Percentiles rank a stretch among this genome's conserved stretches.
phyloP scores from a whole-genome alignment of 2,329 filamentous ascomycete genomes.

The Aureobasidium melanogenum region DNA sequence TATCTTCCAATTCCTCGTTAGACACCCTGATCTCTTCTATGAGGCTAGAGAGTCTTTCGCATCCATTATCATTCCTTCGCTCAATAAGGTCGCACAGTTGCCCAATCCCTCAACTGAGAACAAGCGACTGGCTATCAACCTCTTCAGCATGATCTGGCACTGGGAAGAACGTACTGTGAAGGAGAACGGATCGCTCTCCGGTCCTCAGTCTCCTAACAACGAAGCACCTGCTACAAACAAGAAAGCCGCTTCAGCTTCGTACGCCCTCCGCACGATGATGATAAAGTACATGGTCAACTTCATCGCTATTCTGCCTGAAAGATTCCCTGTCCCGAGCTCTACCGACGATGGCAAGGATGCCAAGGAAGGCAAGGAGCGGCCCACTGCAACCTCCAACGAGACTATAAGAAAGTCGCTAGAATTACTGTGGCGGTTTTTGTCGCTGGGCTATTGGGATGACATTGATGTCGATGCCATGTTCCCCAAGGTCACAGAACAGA shows the following conservation, averaged over 20 bases:
- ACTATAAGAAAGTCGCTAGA: conserved; percentile 78
- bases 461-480: conserved; percentile 78
- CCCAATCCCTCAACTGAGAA: conserved; percentile 82
- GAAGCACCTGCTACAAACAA: conserved; percentile 19
- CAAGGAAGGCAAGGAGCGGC: conserved; percentile 49
- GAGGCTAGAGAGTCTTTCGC: conserved; percentile 89
- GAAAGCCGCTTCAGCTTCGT: conserved; percentile 25
- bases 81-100: conserved; percentile 78
- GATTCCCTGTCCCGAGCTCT: conserved; percentile 64
- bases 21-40: conserved; percentile 88
- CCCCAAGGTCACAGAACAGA: conserved; percentile 77
- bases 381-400: conserved; percentile 50
- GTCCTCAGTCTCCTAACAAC: conserved; percentile 18
- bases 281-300: conserved; percentile 94
- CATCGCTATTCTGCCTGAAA: conserved; percentile 80
- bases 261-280: conserved; percentile 64
- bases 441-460: conserved; percentile 83
- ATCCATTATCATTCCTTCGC: conserved; percentile 75
- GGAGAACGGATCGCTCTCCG: conserved; percentile 37
- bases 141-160: conserved; percentile 83
- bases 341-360: conserved; percentile 36
- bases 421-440: conserved; percentile 74
- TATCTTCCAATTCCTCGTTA: conserved; percentile 94
- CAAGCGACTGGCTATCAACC: conserved; percentile 80
- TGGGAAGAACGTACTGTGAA: conserved; percentile 84